Conservation (phyloP, 106 monocot species). For the Vanilla planifolia region DNA sequence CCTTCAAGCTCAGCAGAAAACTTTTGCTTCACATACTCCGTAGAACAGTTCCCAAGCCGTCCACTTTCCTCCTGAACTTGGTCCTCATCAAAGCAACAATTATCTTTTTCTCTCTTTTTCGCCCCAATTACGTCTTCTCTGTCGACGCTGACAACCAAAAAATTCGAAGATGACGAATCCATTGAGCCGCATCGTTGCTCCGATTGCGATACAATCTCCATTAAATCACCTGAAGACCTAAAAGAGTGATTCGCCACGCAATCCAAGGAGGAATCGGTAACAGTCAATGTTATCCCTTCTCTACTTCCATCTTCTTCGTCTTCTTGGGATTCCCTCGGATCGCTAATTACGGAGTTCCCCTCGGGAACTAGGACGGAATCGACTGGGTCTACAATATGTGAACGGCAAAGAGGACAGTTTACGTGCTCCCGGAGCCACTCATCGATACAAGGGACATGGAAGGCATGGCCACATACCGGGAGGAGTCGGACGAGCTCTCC, state of each 20-base stretch:
- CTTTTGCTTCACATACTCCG: neutral
- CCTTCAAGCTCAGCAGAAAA: neutral
- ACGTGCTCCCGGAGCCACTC: constrained; percentile 28
- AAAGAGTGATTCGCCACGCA: neutral
- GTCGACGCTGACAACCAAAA: neutral
- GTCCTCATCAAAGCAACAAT: too few relatives aligned
- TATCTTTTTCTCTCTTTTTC: too few relatives aligned
- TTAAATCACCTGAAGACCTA: neutral
- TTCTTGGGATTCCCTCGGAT: neutral
- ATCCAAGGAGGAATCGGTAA: neutral
- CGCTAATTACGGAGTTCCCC: neutral
- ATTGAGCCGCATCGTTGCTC: neutral
- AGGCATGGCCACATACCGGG: constrained; percentile 26
- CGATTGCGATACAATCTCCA: neutral
- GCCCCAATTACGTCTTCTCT: neutral
- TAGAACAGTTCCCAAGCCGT: neutral
- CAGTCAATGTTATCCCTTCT: neutral
- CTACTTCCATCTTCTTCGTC: neutral
- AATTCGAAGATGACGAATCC: neutral
- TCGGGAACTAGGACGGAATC: neutral
- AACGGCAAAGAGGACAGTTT: constrained; percentile 27
- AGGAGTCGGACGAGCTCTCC: constrained; percentile 28
- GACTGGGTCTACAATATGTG: neutral
- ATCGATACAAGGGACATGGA: constrained; percentile 36
- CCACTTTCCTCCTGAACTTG: constrained; percentile 6